phyloP scores from a whole-genome alignment of 2,329 filamentous ascomycete genomes.

The Leptosphaerulina australis region DNA sequence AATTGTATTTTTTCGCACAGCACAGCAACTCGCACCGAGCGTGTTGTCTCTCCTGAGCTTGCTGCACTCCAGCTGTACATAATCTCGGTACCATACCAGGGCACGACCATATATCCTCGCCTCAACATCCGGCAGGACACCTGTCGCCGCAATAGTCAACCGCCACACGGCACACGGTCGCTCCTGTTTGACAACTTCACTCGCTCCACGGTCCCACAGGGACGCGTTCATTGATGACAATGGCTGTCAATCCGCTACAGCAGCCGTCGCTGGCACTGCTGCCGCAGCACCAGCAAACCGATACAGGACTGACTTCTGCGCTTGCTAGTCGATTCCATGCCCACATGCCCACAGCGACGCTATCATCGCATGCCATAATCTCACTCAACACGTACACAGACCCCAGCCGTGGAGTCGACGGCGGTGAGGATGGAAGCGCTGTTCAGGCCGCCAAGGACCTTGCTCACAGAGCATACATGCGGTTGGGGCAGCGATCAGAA shows the following conservation, averaged over 20 bases:
- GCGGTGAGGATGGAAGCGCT: slow-evolving; percentile 86
- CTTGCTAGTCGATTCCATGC: slow-evolving; percentile 91
- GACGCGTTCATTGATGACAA: slow-evolving; percentile 51
- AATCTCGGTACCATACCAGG: slow-evolving; percentile 8
- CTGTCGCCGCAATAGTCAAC: background rate
- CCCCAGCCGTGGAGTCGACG: slow-evolving; percentile 86
- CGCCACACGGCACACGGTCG: slow-evolving; percentile 5
- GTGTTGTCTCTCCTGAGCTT: slow-evolving; percentile 24
- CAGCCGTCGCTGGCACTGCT: slow-evolving; percentile 86
- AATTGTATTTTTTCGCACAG: slow-evolving; percentile 22
- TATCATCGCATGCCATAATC: slow-evolving; percentile 91
- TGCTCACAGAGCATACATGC: slow-evolving; percentile 81
- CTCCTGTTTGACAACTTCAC: slow-evolving; percentile 32
- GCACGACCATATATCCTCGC: slow-evolving; percentile 16
- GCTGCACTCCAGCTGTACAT: slow-evolving; percentile 34
- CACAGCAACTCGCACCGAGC: slow-evolving; percentile 15
- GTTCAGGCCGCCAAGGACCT: slow-evolving; percentile 92
- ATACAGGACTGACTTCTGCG: slow-evolving; percentile 80
- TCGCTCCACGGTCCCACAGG: slow-evolving; percentile 46
- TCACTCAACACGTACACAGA: slow-evolving; percentile 94
- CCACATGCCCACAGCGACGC: slow-evolving; percentile 80
- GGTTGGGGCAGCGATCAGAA: slow-evolving; percentile 85
- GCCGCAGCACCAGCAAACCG: slow-evolving; percentile 79
- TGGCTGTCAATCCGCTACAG: slow-evolving; percentile 64
- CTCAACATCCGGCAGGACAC: slow-evolving; percentile 14